phyloP scores from a whole-genome alignment of 768 basidiomycete species.

The Hortiboletus campestris region DNA sequence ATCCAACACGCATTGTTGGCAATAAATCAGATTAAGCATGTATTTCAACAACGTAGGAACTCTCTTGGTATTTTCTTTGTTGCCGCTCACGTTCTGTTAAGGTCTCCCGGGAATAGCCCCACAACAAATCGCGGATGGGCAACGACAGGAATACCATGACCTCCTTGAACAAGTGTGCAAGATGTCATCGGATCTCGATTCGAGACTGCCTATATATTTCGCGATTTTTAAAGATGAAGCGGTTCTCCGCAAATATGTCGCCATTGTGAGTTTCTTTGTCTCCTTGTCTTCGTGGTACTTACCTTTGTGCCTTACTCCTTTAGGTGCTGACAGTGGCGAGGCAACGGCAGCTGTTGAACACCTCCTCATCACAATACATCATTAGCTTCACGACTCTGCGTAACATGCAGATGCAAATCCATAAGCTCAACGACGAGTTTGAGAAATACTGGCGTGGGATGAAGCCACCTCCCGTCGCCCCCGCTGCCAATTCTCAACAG shows the following conservation, averaged over 20 bases:
- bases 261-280: conserved; percentile 46
- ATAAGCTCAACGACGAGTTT: conserved; percentile 42
- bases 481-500: conserved; percentile 4
- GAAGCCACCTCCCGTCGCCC: conserved; percentile 12
- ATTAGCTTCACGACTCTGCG: conserved; percentile 40
- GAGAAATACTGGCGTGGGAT: conserved; percentile 28
- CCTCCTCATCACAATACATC: conserved; percentile 31
- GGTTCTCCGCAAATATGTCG: conserved; percentile 45
- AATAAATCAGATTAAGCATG: conserved; percentile 34
- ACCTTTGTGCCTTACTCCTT: conserved; percentile 3
- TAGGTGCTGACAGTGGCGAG: conserved; percentile 46
- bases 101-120: conserved; percentile 35
- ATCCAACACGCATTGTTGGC: conserved; percentile 28
- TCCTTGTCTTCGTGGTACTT: conserved; percentile 11
- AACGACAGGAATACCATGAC: conserved; percentile 50
- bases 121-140: conserved; percentile 49
- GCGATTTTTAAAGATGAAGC: conserved; percentile 49
- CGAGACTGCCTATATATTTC: conserved; percentile 46
- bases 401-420: conserved; percentile 44
- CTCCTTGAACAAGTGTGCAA: conserved; percentile 50
- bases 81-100: conserved; percentile 20
- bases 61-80: conserved; percentile 8
- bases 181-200: conserved; percentile 47
- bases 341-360: conserved; percentile 26
- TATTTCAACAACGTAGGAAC: conserved; percentile 34